phyloP scores from a whole-genome alignment of 1,284 basidiomycete genomes.

The Malassezia vespertilionis region DNA sequence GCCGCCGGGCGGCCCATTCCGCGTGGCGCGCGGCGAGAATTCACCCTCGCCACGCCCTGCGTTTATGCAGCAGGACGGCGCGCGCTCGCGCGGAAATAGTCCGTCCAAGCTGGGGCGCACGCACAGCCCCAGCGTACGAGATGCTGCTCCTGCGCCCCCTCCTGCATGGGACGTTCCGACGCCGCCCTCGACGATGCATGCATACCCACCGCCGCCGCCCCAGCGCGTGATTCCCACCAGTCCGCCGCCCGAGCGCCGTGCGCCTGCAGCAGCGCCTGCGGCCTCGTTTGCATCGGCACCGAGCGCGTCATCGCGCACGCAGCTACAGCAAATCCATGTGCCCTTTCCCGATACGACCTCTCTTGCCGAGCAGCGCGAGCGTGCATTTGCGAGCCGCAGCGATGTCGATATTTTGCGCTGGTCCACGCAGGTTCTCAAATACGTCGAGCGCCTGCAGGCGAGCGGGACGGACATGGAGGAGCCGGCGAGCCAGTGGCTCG shows the following conservation, averaged over 20 bases:
- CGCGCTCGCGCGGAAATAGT: too few species aligned
- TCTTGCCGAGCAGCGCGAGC: conserved; percentile 25
- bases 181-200: too few species aligned
- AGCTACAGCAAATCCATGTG: conserved; percentile 21
- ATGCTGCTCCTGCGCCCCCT: too few species aligned
- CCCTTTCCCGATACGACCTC: conserved; percentile 34
- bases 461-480: conserved; percentile 53
- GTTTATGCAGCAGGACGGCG: conserved; percentile 21
- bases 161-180: too few species aligned
- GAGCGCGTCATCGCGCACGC: background rate
- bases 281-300: background rate
- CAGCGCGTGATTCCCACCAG: background rate
- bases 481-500: conserved; percentile 56
- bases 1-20: background rate
- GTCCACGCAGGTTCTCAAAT: conserved; percentile 66
- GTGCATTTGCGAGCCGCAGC: conserved; percentile 48
- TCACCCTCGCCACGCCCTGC: conserved; percentile 12
- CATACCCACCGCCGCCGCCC: background rate
- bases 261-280: background rate
- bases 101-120: too few species aligned
- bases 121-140: too few species aligned
- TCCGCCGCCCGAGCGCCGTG: background rate
- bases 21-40: background rate
- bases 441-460: conserved; percentile 54
- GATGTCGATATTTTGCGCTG: conserved; percentile 59